These are phyloP conservation scores for Chytridiales sp. DNA, from an alignment of 371 early-diverging fungal genomes.

Conservation along the genomic window DNA sequence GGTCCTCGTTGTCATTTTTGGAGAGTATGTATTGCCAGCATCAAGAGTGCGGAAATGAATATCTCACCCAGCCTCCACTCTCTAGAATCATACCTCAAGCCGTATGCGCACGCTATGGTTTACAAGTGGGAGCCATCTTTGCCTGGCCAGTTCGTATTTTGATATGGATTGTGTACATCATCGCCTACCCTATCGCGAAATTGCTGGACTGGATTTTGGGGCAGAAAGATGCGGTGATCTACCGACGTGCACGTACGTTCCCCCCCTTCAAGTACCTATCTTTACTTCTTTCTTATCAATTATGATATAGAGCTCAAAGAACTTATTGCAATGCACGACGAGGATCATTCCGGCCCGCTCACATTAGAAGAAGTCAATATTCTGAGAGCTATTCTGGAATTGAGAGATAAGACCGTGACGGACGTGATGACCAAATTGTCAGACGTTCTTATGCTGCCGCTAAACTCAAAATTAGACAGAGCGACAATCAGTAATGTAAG, in stretches of 20 bases:
- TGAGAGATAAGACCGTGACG: constrained; percentile 79
- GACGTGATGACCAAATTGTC: constrained; percentile 85
- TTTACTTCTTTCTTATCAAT: constrained; percentile 1
- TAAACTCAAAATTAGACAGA: constrained; percentile 17
- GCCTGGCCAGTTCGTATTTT: constrained; percentile 64
- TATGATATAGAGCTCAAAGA: constrained; percentile 76
- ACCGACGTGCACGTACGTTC: constrained; percentile 67
- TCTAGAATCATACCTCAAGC: constrained; percentile 65
- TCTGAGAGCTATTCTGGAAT: constrained; percentile 85
- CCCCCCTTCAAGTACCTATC: constrained; percentile 2
- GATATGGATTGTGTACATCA: constrained; percentile 70
- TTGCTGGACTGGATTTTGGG: constrained; percentile 77
- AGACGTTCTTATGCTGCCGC: constrained; percentile 79
- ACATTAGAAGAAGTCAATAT: constrained; percentile 90
- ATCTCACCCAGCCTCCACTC: neutral
- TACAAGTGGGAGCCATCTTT: constrained; percentile 77
- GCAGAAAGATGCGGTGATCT: constrained; percentile 75
- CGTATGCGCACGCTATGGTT: constrained; percentile 66
- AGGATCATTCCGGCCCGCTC: constrained; percentile 75
- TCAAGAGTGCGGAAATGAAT: neutral
- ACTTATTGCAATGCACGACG: constrained; percentile 82
- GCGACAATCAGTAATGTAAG: constrained; percentile 8
- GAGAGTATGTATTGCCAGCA: constrained; percentile 64
- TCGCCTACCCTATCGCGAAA: constrained; percentile 79
- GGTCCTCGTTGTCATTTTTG: constrained; percentile 85